Percentiles rank a stretch among this genome's conserved stretches.
Evolutionary conservation across 176 grass and related monocot genomes (phyloP).

Genomic region (Oryza glaberrima): DNA sequence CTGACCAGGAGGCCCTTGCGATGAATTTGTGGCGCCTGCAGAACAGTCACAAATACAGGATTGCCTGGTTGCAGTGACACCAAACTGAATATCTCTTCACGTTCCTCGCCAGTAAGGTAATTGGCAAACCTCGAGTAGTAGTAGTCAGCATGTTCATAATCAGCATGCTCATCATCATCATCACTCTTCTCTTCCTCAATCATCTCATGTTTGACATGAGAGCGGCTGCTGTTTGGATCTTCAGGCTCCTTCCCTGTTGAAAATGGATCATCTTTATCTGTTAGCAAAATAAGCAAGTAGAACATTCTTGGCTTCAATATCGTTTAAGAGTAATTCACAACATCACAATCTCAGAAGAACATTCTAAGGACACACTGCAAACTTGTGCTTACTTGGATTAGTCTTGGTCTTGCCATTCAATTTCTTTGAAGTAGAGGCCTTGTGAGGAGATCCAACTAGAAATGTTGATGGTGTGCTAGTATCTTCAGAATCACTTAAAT

Average conservation of each 20-base stretch:
- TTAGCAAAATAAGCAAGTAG: neutral
- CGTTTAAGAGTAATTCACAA: neutral
- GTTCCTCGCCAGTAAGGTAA: constrained; percentile 15
- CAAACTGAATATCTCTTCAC: constrained; percentile 37
- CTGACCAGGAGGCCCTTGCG: constrained; percentile 29
- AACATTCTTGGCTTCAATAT: neutral
- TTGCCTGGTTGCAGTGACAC: constrained; percentile 39
- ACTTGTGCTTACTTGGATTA: constrained; percentile 32
- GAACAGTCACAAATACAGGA: constrained; percentile 50
- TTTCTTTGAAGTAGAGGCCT: constrained; percentile 25
- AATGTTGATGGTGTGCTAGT: neutral
- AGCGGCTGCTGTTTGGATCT: constrained; percentile 13
- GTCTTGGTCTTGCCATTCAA: neutral
- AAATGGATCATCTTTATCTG: neutral
- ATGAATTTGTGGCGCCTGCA: neutral
- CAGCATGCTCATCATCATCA: neutral
- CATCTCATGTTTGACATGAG: neutral
- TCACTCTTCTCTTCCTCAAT: constrained; percentile 32
- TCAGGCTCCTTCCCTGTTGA: constrained; percentile 19
- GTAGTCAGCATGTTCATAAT: neutral
- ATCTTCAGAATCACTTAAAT: constrained; percentile 6
- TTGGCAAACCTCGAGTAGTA: constrained; percentile 38
- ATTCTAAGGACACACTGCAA: neutral
- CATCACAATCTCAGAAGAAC: neutral
- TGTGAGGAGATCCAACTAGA: neutral